Percentiles rank a stretch among this genome's conserved stretches.
Evolutionary conservation across 2,329 filamentous ascomycete genomes (phyloP).

Genomic region (Rhexocercosporidium sp.): DNA sequence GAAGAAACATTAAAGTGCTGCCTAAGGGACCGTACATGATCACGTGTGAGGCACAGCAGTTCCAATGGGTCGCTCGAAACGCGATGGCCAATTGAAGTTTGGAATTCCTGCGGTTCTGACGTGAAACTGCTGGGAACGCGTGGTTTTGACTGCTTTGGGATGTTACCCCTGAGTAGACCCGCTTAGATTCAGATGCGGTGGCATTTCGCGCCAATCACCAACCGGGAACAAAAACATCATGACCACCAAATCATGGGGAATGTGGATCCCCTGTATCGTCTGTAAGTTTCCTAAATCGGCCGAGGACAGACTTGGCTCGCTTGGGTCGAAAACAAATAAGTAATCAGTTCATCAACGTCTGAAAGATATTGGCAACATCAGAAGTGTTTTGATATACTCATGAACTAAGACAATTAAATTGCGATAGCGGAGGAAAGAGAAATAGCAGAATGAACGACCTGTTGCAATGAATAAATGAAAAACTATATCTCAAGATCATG

Average conservation of each 20-base stretch:
- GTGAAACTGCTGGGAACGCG: neutral
- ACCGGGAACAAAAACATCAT: neutral
- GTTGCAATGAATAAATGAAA: neutral
- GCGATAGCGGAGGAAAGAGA: no score
- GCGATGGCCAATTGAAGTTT: neutral
- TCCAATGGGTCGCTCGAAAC: neutral
- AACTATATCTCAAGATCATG: neutral
- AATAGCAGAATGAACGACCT: no score
- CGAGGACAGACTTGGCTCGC: neutral
- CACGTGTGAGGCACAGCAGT: constrained; percentile 4
- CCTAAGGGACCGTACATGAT: neutral
- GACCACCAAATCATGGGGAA: no score
- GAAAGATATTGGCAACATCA: no score
- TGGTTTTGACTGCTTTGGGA: neutral
- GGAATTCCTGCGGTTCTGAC: neutral
- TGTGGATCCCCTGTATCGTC: neutral
- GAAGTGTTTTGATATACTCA: no score
- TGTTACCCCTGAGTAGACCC: neutral
- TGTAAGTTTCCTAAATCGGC: neutral
- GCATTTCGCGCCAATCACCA: neutral
- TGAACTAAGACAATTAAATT: no score
- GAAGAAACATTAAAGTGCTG: neutral
- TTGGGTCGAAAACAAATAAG: neutral
- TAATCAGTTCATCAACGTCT: no score
- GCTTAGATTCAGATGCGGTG: neutral